phyloP scores from a whole-genome alignment of 495 filamentous ascomycete species.

The Pseudoneurospora amorphoporcata region DNA sequence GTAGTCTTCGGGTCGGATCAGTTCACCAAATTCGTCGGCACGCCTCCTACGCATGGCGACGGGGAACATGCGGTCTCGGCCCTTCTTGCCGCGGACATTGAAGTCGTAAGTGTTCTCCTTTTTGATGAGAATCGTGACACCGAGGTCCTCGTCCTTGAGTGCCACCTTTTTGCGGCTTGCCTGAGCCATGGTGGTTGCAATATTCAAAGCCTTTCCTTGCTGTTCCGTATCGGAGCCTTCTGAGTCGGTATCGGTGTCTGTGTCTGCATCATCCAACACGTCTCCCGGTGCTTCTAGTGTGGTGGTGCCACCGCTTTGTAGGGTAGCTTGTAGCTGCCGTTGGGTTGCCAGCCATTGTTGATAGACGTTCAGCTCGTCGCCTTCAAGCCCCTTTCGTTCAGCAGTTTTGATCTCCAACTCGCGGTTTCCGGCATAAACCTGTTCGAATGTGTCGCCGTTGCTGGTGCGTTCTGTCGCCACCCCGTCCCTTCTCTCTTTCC shows the following conservation, averaged over 20 bases:
- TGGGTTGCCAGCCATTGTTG: slow-evolving; percentile 83
- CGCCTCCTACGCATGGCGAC: slow-evolving; percentile 70
- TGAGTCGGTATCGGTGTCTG: slow-evolving; percentile 66
- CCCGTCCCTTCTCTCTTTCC: slow-evolving; percentile 53
- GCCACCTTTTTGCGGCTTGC: slow-evolving; percentile 72
- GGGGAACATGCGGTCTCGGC: slow-evolving; percentile 86
- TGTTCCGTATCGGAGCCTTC: slow-evolving; percentile 85
- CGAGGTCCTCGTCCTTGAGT: slow-evolving; percentile 74
- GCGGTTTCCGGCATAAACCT: slow-evolving; percentile 54
- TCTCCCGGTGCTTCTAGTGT: slow-evolving; percentile 61
- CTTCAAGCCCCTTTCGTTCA: slow-evolving; percentile 53
- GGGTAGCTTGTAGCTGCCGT: slow-evolving; percentile 65
- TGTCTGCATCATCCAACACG: slow-evolving; percentile 72
- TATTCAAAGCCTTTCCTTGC: slow-evolving; percentile 85
- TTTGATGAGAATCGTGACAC: slow-evolving; percentile 83
- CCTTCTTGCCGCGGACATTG: slow-evolving; percentile 86
- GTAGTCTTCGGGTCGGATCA: slow-evolving; percentile 88
- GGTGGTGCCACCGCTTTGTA: slow-evolving; percentile 55
- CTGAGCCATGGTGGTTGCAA: slow-evolving; percentile 70
- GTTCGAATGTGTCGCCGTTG: slow-evolving; percentile 52
- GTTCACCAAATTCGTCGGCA: slow-evolving; percentile 83
- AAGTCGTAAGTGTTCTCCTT: slow-evolving; percentile 83
- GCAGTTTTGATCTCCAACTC: slow-evolving; percentile 49
- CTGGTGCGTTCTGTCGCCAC: slow-evolving; percentile 47
- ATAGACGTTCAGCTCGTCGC: slow-evolving; percentile 66